Evolutionary conservation across 257 asterid genomes (phyloP), one percentile per base, ranked within the genome.

Genomic region (Solanum habrochaites): DNA sequence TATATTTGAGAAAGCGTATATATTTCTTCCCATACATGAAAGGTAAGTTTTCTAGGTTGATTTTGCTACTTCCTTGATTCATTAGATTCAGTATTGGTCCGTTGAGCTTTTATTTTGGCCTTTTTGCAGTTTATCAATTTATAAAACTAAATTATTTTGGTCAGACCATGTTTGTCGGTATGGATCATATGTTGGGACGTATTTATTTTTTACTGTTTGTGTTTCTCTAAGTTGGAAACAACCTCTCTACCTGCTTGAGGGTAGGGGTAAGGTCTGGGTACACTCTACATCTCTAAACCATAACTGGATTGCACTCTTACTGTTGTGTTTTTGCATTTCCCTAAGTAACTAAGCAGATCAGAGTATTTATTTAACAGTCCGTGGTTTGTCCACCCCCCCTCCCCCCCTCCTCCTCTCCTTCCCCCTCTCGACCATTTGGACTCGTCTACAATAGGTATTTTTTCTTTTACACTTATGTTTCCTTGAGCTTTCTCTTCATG

Each of bases 1-100:
- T 88, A 83, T 97, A 93, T 97, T 95, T 92, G 97, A 96, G 93
- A 95, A 96, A 88, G 92, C 98, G n/a, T 97, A 94, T 87, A 93
- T 97, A 89, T 91, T 97, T 89, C 89, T 97, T 69, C 99, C 99
- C 72, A 94, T 97, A 87, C 93, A 96, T 90, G 98, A 97, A 89
- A 88, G 86, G 99, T 96, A 93, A 93, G 98, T 93, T 70, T 42
- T 75, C 77, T 69, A 43, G 75, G 78, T 70, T 78, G 27, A 15
- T 39, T 56, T 71, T 71, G 35, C 25, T 56, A 27, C 70, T 75
- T 45, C 85, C 42, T 45, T 45, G 25, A 5, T 78, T 78, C 83
- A 15, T 43, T 64, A 45, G 83, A 25, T 78, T 27, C 83, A 78
- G 64, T 78, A 43, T 78, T 27, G 64, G 83, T 78, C 83, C 64